Base-by-base conservation (phyloP, 306 rosid species). In the Acacia confusa region DNA sequence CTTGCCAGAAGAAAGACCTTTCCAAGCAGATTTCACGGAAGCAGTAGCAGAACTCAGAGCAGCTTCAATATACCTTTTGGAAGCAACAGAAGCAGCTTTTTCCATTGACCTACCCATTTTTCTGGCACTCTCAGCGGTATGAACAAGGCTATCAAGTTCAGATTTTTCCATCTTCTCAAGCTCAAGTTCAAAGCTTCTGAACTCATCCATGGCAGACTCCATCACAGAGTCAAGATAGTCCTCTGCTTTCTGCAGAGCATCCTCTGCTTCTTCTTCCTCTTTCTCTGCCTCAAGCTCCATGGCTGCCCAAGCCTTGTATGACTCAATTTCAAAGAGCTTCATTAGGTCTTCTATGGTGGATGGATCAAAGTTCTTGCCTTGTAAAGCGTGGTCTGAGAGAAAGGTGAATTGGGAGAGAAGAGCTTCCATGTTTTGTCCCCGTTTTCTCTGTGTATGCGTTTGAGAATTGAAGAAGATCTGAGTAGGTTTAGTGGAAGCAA, bases 11-110 rank as follows among this genome's bases (percentile, higher is more conserved):
- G 99, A 89, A 47, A 93, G 32, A 20, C 94, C 95, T 79, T 89
- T 95, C 97, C 96, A 89, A 64, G 98, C 97, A 1, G 99, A 86
- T 88, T 88, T 94, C 97, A 93, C 89, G 43, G 99, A 89, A 87
- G 98, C 88, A 75, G 96, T 85, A 5, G 99, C 98, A 0, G 98
- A 87, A 82, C 84, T 91, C 10, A 91, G 40, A 0, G 96, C 94
- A 25, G 97, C 96, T 78, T 92, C 98, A 68, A 92, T 74, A 41
- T 95, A 90, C 89, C 55, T 94, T 40, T 88, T 89, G 79, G 98
- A 87, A 81, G 98, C 97, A 70, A 92, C 2, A 9, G 89, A 63
- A 0, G 99, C 96, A 13, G 89, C 86, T 12, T 90, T 95, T 27
- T 93, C 99, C 98, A 90, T 87, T 75, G 80, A 52, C 12, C 53